Percentiles rank a stretch among this genome's conserved stretches.
Evolutionary conservation across 495 filamentous ascomycete species (phyloP).

Genomic region (Xylaria castorea): DNA sequence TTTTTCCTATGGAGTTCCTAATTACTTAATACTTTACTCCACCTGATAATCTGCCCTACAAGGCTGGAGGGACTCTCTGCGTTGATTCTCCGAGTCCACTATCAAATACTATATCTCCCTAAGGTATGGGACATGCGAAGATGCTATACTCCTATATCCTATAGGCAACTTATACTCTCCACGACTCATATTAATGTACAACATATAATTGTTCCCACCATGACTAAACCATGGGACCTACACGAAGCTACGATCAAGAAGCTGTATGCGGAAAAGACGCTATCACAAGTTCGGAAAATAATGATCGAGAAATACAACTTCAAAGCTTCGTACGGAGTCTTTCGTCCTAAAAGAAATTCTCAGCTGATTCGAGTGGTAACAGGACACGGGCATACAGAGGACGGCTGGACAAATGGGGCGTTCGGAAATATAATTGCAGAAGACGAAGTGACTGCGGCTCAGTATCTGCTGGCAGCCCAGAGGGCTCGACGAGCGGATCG

Average conservation of each 20-base stretch:
- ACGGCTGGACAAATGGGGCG: conserved; percentile 52
- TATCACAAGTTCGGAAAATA: conserved; percentile 48
- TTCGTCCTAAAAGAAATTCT: conserved; percentile 10
- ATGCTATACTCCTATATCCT: neutral
- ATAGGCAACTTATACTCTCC: neutral
- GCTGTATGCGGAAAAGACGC: conserved; percentile 52
- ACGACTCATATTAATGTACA: neutral
- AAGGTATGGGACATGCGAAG: neutral
- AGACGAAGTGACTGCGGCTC: conserved; percentile 33
- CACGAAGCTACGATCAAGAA: conserved; percentile 46
- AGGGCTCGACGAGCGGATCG: conserved; percentile 22
- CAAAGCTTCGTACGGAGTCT: conserved; percentile 51
- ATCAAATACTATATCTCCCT: neutral
- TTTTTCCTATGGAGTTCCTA: neutral
- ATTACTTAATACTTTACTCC: neutral
- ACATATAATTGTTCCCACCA: conserved; percentile 29
- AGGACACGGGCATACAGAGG: conserved; percentile 53
- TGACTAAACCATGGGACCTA: conserved; percentile 54
- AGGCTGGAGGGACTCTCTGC: neutral
- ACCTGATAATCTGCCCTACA: conserved; percentile 2
- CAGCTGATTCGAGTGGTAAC: conserved; percentile 16
- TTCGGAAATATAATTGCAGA: conserved; percentile 53
- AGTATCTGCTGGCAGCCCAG: conserved; percentile 27
- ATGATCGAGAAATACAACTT: conserved; percentile 53
- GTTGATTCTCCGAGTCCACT: neutral